Percentiles rank a stretch among this genome's conserved stretches.
Conservation (phyloP, 768 basidiomycete genomes). For the Suillus occidentalis region DNA sequence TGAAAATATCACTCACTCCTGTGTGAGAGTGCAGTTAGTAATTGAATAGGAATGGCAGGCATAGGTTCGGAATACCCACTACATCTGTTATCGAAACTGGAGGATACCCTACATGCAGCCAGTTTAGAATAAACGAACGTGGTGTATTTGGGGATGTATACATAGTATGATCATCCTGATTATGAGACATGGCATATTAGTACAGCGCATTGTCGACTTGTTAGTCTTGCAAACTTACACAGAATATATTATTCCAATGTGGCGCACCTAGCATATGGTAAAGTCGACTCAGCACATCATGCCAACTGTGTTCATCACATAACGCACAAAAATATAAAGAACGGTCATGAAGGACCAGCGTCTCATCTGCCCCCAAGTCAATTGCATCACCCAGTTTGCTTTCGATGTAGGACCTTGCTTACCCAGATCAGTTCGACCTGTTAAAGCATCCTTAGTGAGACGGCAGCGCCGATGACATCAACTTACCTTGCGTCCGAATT, state of each 20-base stretch:
- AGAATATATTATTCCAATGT: not conserved
- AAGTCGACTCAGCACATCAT: not conserved
- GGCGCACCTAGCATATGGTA: not conserved
- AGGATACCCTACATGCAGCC: not conserved
- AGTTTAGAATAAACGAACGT: not conserved
- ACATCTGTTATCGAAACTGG: not conserved
- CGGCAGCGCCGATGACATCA: not conserved
- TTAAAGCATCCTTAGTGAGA: not conserved
- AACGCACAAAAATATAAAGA: not conserved
- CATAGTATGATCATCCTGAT: not conserved
- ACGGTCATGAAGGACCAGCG: not conserved
- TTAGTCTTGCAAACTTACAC: not conserved
- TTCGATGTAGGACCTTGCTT: not conserved
- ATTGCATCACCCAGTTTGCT: not conserved
- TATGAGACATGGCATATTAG: not conserved
- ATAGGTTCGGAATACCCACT: not conserved
- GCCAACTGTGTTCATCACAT: not conserved
- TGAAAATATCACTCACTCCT: not conserved
- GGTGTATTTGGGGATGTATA: not conserved
- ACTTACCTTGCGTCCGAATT: not conserved
- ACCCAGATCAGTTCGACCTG: not conserved
- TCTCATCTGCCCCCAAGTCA: not conserved
- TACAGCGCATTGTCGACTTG: not conserved
- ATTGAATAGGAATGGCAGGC: not conserved
- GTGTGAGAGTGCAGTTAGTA: not conserved